Conservation (phyloP, 1,139 yeast species). For the Kodamaea sp. region DNA sequence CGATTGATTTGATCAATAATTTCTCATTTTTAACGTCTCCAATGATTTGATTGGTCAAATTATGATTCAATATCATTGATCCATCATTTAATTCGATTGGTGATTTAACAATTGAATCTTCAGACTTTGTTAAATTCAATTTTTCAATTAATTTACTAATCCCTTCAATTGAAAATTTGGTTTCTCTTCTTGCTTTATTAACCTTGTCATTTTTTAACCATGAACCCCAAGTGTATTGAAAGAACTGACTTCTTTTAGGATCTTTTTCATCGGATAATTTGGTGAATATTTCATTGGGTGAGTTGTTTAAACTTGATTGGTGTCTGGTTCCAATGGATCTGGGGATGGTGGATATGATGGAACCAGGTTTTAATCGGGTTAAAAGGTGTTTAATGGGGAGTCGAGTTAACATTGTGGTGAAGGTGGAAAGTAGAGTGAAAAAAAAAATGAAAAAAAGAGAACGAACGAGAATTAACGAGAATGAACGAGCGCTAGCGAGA, state of each 20-base stretch:
- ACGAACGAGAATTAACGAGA: no score
- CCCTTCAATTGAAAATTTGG: slow-evolving; percentile 83
- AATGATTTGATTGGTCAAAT: slow-evolving; percentile 36
- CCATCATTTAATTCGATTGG: slow-evolving; percentile 43
- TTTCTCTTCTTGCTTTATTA: slow-evolving; percentile 72
- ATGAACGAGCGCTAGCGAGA: no score
- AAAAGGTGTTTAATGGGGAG: slow-evolving; percentile 3
- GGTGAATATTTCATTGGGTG: slow-evolving; percentile 44
- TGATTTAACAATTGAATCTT: slow-evolving; percentile 22
- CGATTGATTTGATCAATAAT: slow-evolving; percentile 61
- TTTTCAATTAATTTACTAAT: slow-evolving; percentile 48
- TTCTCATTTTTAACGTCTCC: slow-evolving; percentile 41
- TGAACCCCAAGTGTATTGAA: slow-evolving; percentile 91
- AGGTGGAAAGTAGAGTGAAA: neutral
- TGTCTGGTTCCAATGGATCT: slow-evolving; percentile 7
- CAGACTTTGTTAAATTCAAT: slow-evolving; percentile 27
- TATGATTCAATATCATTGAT: slow-evolving; percentile 43
- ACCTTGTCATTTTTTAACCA: slow-evolving; percentile 79
- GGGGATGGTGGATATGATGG: neutral
- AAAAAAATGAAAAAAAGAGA: neutral
- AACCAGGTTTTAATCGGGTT: neutral
- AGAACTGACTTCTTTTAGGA: slow-evolving; percentile 71
- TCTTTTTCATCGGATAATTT: slow-evolving; percentile 57
- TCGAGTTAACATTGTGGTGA: slow-evolving; percentile 9
- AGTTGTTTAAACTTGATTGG: slow-evolving; percentile 11